A percentile compares a stretch with the other conserved stretches of the same genome.
phyloP scores from a whole-genome alignment of 805 yeast species.

The Pichia kluyveri region DNA sequence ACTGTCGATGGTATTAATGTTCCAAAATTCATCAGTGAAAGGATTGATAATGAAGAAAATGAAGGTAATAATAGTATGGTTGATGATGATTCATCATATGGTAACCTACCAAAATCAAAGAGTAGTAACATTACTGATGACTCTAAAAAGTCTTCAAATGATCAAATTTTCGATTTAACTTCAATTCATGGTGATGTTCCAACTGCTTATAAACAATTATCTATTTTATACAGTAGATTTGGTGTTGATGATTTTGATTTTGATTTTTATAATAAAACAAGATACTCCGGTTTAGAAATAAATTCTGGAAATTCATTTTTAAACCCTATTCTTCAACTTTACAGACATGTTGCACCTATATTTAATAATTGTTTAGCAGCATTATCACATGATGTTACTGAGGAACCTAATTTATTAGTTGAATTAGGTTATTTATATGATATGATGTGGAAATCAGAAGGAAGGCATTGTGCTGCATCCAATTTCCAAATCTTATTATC shows the following conservation, averaged over 20 bases:
- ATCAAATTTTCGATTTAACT: conserved; percentile 24
- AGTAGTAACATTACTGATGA: neutral
- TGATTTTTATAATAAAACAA: conserved; percentile 67
- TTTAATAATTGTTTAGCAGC: conserved; percentile 55
- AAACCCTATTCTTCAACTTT: conserved; percentile 72
- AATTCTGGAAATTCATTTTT: conserved; percentile 72
- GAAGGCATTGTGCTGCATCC: conserved; percentile 70
- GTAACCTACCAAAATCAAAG: neutral
- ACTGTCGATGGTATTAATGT: conserved; percentile 18
- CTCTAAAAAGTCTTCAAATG: neutral
- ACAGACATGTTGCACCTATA: conserved; percentile 65
- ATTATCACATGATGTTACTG: conserved; percentile 44
- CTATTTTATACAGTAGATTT: conserved; percentile 75
- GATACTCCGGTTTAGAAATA: conserved; percentile 79
- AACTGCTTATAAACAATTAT: conserved; percentile 63
- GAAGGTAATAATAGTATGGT: conserved; percentile 7
- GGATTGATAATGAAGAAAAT: conserved; percentile 24
- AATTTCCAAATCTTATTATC: conserved; percentile 59
- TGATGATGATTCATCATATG: neutral
- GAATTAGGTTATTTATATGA: conserved; percentile 88
- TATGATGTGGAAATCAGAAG: conserved; percentile 77
- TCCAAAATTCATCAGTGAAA: conserved; percentile 58
- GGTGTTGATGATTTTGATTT: conserved; percentile 95
- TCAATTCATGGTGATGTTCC: conserved; percentile 42
- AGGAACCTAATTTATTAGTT: conserved; percentile 45